Conservation (phyloP, 768 basidiomycete genomes). For the Auricularia sp. region DNA sequence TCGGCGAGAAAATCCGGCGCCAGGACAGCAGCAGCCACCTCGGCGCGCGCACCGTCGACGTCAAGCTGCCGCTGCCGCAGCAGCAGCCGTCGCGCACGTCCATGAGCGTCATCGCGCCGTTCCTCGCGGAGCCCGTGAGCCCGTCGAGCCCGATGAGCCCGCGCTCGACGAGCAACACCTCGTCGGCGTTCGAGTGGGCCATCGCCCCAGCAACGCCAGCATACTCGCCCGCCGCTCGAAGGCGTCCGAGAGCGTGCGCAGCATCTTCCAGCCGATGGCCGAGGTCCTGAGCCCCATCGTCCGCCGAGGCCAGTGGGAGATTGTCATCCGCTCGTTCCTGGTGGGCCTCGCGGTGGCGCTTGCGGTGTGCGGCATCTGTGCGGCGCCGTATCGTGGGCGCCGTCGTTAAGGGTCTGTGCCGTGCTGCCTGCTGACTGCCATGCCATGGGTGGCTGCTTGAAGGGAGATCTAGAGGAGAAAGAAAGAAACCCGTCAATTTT, state of each 20-base stretch:
- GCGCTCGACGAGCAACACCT: not conserved
- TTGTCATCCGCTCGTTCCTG: slow-evolving; percentile 51
- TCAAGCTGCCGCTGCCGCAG: not conserved
- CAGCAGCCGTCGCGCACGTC: not conserved
- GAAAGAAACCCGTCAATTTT: too few species aligned
- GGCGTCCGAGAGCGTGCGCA: not conserved
- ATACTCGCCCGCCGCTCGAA: not conserved
- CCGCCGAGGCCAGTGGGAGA: slow-evolving; percentile 77
- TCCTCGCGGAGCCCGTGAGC: not conserved
- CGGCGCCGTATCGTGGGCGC: not conserved
- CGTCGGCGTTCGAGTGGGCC: not conserved
- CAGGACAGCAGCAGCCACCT: not conserved
- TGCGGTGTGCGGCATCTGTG: slow-evolving; percentile 8
- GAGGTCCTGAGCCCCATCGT: slow-evolving; percentile 58
- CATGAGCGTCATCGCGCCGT: not conserved
- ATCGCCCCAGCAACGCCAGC: not conserved
- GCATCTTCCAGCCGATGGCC: slow-evolving; percentile 55
- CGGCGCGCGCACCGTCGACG: not conserved
- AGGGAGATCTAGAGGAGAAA: too few species aligned
- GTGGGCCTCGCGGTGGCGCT: slow-evolving; percentile 34
- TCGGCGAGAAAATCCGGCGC: not conserved
- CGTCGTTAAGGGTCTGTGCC: not conserved
- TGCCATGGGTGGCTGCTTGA: not conserved
- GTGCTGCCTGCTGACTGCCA: not conserved
- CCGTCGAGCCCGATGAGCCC: not conserved